phyloP scores from a whole-genome alignment of 768 basidiomycete species.

The Termitomyces eurrhizus region DNA sequence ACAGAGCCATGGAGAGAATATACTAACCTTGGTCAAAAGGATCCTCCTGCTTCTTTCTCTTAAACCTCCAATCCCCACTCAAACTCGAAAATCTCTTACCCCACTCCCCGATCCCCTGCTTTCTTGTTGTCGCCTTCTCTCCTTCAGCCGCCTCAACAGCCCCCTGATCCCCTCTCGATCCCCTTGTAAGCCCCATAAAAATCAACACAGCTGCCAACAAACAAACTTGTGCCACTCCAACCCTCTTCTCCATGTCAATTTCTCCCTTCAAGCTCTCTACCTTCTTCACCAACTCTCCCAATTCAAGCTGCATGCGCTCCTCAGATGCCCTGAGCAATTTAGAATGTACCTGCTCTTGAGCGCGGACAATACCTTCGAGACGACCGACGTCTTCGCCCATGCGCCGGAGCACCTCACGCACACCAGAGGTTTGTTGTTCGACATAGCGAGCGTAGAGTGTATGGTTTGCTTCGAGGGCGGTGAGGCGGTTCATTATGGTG shows the following conservation, averaged over 20 bases:
- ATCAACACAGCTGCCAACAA: conserved; percentile 79
- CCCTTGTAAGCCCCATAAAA: conserved; percentile 84
- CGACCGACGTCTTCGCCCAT: conserved; percentile 78
- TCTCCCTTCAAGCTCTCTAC: conserved; percentile 79
- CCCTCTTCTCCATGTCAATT: conserved; percentile 85
- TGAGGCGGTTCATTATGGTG: conserved; percentile 91
- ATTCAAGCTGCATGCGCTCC: conserved; percentile 63
- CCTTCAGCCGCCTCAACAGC: conserved; percentile 23
- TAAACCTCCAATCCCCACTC: conserved; percentile 49
- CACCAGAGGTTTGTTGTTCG: conserved; percentile 78
- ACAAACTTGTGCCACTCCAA: conserved; percentile 85
- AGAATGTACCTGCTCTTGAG: conserved; percentile 60
- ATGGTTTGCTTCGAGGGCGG: conserved; percentile 81
- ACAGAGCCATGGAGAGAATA: neutral
- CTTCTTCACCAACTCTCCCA: conserved; percentile 60
- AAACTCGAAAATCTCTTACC: conserved; percentile 52
- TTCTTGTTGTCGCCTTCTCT: conserved; percentile 22
- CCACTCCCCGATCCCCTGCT: conserved; percentile 42
- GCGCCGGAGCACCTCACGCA: conserved; percentile 70
- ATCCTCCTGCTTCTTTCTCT: conserved; percentile 20
- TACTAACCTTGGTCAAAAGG: conserved; percentile 6
- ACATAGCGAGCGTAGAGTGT: conserved; percentile 83
- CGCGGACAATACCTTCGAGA: conserved; percentile 70
- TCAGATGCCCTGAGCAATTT: conserved; percentile 39
- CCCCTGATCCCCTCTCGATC: conserved; percentile 43